Evolutionary conservation across 1,284 basidiomycete species (phyloP).

Genomic region (Puccinia novopanici): DNA sequence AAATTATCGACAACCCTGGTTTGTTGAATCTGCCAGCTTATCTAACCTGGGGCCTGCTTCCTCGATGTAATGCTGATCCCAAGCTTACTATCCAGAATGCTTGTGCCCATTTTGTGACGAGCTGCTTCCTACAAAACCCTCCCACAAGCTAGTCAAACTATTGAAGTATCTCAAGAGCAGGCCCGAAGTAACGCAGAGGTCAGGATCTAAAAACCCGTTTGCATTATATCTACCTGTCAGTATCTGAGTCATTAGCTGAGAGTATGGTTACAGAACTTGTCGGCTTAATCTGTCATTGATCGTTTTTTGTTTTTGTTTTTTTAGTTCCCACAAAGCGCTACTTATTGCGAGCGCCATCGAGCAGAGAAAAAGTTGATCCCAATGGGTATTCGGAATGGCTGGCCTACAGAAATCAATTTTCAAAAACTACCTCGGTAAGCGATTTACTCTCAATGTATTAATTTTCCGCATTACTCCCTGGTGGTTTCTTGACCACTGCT

Average conservation of each 20-base stretch:
- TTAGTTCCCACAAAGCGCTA: conserved; percentile 58
- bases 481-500: neutral
- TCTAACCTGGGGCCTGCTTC: neutral
- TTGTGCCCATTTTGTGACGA: conserved; percentile 78
- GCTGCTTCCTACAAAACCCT: conserved; percentile 67
- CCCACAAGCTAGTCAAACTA: conserved; percentile 66
- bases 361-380: conserved; percentile 73
- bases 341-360: conserved; percentile 72
- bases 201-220: neutral
- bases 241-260: neutral
- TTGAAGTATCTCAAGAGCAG: conserved; percentile 57
- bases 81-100: conserved; percentile 59
- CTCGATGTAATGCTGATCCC: neutral
- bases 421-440: conserved; percentile 65
- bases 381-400: conserved; percentile 68
- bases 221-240: conserved; percentile 12
- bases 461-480: neutral
- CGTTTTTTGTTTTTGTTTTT: neutral
- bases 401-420: conserved; percentile 74
- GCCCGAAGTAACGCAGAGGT: neutral
- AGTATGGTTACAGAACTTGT: neutral
- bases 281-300: neutral
- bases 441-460: conserved; percentile 50
- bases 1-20: neutral
- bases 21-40: neutral